Evolutionary conservation across 768 basidiomycete species (phyloP).

Genomic region (Lepiota venenata): DNA sequence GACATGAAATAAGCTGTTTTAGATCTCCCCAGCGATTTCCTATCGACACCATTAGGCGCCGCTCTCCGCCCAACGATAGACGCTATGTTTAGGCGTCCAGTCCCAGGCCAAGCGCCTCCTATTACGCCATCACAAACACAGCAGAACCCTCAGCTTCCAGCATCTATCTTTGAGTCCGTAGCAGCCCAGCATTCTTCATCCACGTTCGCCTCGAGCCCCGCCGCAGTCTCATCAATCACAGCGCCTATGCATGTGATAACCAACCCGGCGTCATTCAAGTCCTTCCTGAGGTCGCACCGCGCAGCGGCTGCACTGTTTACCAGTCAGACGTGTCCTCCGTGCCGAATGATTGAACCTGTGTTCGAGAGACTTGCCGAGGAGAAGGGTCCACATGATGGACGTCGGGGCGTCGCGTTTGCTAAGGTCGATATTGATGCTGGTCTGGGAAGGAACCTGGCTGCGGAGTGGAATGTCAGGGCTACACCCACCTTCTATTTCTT

Average conservation of each 20-base stretch:
- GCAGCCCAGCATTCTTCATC: slow-evolving; percentile 27
- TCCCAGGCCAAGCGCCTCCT: slow-evolving; percentile 38
- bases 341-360: slow-evolving; percentile 77
- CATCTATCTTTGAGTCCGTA: slow-evolving; percentile 56
- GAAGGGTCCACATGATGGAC: slow-evolving; percentile 41
- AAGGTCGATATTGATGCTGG: slow-evolving; percentile 82
- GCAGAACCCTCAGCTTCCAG: slow-evolving; percentile 46
- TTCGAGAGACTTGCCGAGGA: slow-evolving; percentile 76
- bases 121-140: slow-evolving; percentile 25
- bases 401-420: slow-evolving; percentile 67
- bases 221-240: slow-evolving; percentile 29
- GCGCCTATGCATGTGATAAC: slow-evolving; percentile 70
- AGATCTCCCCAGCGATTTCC: slow-evolving; percentile 82
- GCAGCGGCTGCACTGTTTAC: slow-evolving; percentile 85
- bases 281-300: slow-evolving; percentile 59
- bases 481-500: slow-evolving; percentile 94
- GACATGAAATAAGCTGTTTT: not conserved
- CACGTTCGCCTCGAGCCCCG: slow-evolving; percentile 8
- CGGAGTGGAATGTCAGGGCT: slow-evolving; percentile 61
- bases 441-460: slow-evolving; percentile 55
- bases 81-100: slow-evolving; percentile 72
- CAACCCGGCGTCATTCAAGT: slow-evolving; percentile 69
- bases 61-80: slow-evolving; percentile 90
- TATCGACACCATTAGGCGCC: slow-evolving; percentile 86
- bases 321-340: slow-evolving; percentile 70